These are phyloP conservation scores for Serendipita vermifera DNA, from an alignment of 768 basidiomycete species.

Conservation along the genomic window DNA sequence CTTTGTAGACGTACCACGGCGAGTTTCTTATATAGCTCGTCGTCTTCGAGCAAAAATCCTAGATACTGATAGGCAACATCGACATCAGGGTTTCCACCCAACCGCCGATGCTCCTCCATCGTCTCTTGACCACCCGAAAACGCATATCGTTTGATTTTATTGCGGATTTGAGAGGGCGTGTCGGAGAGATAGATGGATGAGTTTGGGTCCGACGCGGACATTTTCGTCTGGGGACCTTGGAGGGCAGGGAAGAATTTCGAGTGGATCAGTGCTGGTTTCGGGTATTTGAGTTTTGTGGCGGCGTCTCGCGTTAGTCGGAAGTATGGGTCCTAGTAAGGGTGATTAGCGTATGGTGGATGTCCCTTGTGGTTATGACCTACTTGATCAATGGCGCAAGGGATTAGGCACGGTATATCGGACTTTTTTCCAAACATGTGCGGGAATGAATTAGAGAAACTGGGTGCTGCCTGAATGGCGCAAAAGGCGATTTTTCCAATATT, in stretches of 20 bases:
- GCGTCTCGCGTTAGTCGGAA: conserved; percentile 97
- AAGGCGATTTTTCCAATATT: conserved; percentile 98
- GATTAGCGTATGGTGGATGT: not conserved
- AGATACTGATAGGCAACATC: conserved; percentile 95
- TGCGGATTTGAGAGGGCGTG: conserved; percentile 84
- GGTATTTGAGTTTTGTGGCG: conserved; percentile 86
- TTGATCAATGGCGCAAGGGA: conserved; percentile 97
- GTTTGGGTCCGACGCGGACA: conserved; percentile 92
- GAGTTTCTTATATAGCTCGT: conserved; percentile 66
- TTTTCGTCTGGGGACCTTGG: conserved; percentile 96
- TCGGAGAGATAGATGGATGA: conserved; percentile 96
- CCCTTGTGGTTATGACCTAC: no score
- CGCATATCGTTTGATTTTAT: conserved; percentile 91
- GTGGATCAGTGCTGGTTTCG: conserved; percentile 84
- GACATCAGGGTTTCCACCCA: conserved; percentile 88
- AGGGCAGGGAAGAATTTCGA: conserved; percentile 97
- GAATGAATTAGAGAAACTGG: conserved; percentile 96
- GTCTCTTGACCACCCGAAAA: conserved; percentile 93
- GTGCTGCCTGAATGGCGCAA: conserved; percentile 86
- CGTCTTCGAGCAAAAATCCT: conserved; percentile 90
- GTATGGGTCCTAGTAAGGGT: conserved; percentile 50
- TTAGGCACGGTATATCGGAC: conserved; percentile 79
- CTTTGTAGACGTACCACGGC: conserved; percentile 44
- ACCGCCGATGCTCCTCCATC: conserved; percentile 81
- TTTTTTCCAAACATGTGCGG: conserved; percentile 87